These are phyloP conservation scores for Multifurca ochricompacta DNA, from an alignment of 768 basidiomycete species.

Conservation along the genomic window DNA sequence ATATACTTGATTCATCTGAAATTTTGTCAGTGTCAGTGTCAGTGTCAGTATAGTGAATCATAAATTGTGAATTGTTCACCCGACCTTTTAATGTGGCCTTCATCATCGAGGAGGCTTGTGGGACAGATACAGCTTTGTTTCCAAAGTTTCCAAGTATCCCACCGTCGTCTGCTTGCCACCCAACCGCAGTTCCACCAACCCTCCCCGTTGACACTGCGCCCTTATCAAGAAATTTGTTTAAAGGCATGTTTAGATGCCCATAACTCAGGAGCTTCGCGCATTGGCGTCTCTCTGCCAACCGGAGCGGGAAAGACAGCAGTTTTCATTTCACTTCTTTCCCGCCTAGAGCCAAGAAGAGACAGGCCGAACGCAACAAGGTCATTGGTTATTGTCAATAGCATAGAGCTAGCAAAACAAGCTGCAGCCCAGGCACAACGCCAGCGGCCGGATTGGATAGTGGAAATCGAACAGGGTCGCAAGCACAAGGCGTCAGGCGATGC, in stretches of 20 bases:
- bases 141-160: too few species aligned
- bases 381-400: conserved; percentile 80
- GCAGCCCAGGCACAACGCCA: conserved; percentile 59
- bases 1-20: conserved; percentile 12
- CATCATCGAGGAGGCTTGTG: too few species aligned
- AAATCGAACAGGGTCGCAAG: conserved; percentile 84
- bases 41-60: too few species aligned
- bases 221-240: conserved; percentile 82
- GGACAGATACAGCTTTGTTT: neutral
- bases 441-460: conserved; percentile 70
- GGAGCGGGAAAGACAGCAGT: conserved; percentile 88
- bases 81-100: too few species aligned
- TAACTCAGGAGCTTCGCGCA: conserved; percentile 54
- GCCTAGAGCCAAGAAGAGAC: conserved; percentile 38
- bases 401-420: conserved; percentile 86
- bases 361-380: conserved; percentile 43
- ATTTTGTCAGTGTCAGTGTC: neutral
- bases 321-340: conserved; percentile 75
- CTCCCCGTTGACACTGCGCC: conserved; percentile 46
- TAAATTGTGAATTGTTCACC: too few species aligned
- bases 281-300: conserved; percentile 80
- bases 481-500: conserved; percentile 71
- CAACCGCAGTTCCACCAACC: neutral
- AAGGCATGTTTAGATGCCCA: conserved; percentile 70
- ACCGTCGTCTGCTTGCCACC: neutral